Conservation (phyloP, 768 basidiomycete species). For the Trametes villosa region DNA sequence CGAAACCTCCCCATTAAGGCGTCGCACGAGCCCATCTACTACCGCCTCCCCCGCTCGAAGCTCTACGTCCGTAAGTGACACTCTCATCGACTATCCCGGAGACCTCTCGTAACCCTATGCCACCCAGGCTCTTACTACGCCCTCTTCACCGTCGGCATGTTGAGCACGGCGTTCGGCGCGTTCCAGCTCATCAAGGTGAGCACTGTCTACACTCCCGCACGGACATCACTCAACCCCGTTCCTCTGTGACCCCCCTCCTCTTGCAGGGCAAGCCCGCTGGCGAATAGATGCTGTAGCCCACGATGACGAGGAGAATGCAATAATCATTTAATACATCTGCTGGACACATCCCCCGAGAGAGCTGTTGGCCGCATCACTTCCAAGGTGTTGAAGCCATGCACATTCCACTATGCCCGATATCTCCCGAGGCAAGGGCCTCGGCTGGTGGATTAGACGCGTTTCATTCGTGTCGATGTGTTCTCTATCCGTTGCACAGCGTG, state of each 20-base stretch:
- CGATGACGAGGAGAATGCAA: constrained; percentile 13
- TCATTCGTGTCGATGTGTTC: neutral
- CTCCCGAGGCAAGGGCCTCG: neutral
- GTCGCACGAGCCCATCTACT: constrained; percentile 56
- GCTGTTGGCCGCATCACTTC: neutral
- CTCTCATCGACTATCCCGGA: neutral
- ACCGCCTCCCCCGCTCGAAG: constrained; percentile 61
- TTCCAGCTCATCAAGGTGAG: constrained; percentile 49
- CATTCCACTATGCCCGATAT: neutral
- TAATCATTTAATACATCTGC: constrained; percentile 2
- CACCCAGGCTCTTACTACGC: constrained; percentile 56
- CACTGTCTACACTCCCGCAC: neutral
- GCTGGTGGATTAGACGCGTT: neutral
- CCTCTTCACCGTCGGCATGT: constrained; percentile 57
- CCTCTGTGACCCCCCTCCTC: neutral
- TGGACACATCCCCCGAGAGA: neutral
- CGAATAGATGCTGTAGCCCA: constrained; percentile 23
- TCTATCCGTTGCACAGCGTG: too few relatives aligned
- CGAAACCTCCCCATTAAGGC: constrained; percentile 28
- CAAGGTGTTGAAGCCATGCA: neutral
- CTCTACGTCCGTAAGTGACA: constrained; percentile 63
- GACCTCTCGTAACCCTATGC: neutral
- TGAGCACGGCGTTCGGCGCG: constrained; percentile 54
- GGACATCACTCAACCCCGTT: neutral
- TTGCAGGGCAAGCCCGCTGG: constrained; percentile 32